phyloP scores from a whole-genome alignment of 129 eudicot genomes.

The Lactuca sativa region DNA sequence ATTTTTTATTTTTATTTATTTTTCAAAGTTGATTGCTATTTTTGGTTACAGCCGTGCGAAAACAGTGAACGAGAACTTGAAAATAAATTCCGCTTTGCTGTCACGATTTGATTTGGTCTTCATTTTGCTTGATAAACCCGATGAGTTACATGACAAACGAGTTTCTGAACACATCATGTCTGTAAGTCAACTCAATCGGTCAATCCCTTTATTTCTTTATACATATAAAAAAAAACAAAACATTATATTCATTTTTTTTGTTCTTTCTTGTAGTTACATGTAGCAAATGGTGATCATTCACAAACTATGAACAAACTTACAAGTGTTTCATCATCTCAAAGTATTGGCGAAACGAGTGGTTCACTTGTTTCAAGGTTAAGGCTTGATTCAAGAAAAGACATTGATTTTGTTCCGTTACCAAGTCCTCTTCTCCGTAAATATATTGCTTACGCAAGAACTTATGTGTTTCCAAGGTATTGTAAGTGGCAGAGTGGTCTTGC shows the following conservation, averaged over 20 bases:
- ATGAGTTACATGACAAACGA: constrained; percentile 77
- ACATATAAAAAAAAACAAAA: too few relatives aligned
- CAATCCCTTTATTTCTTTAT: not conserved
- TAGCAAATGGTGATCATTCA: constrained; percentile 57
- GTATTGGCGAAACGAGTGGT: constrained; percentile 34
- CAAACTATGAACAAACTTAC: constrained; percentile 56
- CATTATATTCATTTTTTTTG: too few relatives aligned
- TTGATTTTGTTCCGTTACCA: constrained; percentile 81
- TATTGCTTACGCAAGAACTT: constrained; percentile 85
- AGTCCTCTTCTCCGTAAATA: constrained; percentile 87
- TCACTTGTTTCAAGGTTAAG: constrained; percentile 68
- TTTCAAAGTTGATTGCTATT: constrained; percentile 2
- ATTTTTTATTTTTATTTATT: not conserved
- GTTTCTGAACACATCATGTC: constrained; percentile 97
- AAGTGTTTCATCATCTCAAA: constrained; percentile 46
- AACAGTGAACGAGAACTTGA: constrained; percentile 95
- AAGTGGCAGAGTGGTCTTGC: too few relatives aligned
- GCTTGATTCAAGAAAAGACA: constrained; percentile 66
- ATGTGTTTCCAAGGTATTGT: constrained; percentile 66
- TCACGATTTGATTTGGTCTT: constrained; percentile 96
- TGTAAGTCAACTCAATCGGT: constrained; percentile 51
- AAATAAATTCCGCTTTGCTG: constrained; percentile 79
- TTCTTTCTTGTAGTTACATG: constrained; percentile 66
- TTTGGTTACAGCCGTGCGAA: constrained; percentile 84
- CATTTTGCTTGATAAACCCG: constrained; percentile 93